Evolutionary conservation across 2,329 filamentous ascomycete genomes (phyloP), one percentile per base, ranked within the genome.

Genomic region (Amesomyces nigricolor): DNA sequence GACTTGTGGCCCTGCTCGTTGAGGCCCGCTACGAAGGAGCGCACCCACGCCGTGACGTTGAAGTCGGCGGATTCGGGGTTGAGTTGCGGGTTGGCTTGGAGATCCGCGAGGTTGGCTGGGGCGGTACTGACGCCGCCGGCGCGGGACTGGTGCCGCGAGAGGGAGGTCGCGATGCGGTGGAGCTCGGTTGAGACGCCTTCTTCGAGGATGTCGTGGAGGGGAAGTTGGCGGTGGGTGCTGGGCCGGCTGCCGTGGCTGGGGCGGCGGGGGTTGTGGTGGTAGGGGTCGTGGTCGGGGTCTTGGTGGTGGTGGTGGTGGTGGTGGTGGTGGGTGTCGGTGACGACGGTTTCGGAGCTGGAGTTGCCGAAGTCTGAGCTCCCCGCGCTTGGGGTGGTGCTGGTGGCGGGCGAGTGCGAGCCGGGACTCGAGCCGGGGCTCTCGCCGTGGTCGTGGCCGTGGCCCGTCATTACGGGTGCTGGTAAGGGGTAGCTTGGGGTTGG

Each of bases 1-100:
- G 72, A 70, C 56, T 74, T 75, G 45, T 85, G 71, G 0, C 80
- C 79, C 55, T 86, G 79, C 16, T 76, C 75, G 37, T 81, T 75
- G 37, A 85, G 67, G 32, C 71, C 66, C 1, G 61, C 55, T 6
- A 75, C 67, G 55, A 76, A 71, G 37, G 65, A 61, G 38, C 67
- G 67, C 1, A 75, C 62, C 75, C 74, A 78, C 57, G 71, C 72
- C 7, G 67, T 58, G 11, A 75, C 62, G 51, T 75, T 72, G 46
- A 78, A 78, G 17, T 66, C 60, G 14, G 65, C 62, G 58, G 67
- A 70, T 1, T 66, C 59, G 0, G 75, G 74, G 51, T 77, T 67
- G 2, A 75, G 56, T 2, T 63, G 62, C 0, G 72, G 66, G 26
- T 72, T 69, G 13, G 13, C 14, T 8, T 46, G 7, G 32, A 22